phyloP scores from a whole-genome alignment of 2,329 filamentous ascomycete genomes.

The Penicillium rolfsii region DNA sequence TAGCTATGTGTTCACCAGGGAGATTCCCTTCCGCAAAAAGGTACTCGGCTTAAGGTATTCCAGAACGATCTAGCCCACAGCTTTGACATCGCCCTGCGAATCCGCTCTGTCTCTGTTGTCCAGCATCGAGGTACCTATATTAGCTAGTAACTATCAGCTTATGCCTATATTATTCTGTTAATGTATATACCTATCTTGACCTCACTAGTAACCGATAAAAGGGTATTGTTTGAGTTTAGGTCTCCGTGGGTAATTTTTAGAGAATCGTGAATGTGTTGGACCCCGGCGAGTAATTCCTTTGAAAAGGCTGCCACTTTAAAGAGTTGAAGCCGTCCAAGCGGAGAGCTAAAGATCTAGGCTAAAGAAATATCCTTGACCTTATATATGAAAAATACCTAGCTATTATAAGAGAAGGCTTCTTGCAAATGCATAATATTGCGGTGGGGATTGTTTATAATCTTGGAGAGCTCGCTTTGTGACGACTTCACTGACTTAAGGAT shows the following conservation, averaged over 20 bases:
- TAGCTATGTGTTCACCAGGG: background rate
- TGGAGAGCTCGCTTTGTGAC: slow-evolving; percentile 7
- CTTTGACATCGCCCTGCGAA: background rate
- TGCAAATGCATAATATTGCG: slow-evolving; percentile 10
- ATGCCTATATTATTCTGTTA: background rate
- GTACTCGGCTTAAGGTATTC: background rate
- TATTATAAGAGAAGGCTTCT: background rate
- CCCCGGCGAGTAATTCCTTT: slow-evolving; percentile 18
- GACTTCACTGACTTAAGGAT: slow-evolving; percentile 15
- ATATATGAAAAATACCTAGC: slow-evolving; percentile 5
- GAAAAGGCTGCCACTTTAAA: slow-evolving; percentile 23
- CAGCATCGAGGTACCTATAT: background rate
- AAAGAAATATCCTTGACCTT: slow-evolving; percentile 24
- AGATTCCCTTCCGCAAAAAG: background rate
- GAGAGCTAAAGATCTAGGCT: slow-evolving; percentile 15
- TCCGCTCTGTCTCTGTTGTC: background rate
- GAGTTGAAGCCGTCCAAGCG: slow-evolving; percentile 14
- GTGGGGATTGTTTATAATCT: slow-evolving; percentile 11
- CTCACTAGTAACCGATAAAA: background rate
- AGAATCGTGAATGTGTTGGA: background rate
- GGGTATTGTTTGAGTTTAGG: background rate
- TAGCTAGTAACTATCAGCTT: background rate
- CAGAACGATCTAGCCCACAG: background rate
- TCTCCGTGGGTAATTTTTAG: background rate
- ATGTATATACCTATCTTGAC: background rate